A percentile compares a stretch with the other conserved stretches of the same genome.
Conservation (phyloP, 768 basidiomycete species). For the Leucocoprinus sp. region DNA sequence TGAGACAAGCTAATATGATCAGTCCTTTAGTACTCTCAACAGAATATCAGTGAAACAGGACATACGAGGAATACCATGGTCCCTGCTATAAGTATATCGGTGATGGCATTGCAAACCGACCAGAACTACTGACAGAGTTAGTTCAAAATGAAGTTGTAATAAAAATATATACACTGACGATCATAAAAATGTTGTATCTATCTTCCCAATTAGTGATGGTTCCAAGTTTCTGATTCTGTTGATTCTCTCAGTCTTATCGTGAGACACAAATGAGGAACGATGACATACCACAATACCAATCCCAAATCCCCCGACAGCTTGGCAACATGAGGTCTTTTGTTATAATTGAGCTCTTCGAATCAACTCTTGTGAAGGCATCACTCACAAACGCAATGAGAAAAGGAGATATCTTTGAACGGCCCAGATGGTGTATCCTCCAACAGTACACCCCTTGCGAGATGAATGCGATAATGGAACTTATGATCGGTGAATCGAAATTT, state of each 20-base stretch:
- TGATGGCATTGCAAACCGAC: slow-evolving; percentile 4
- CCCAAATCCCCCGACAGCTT: slow-evolving; percentile 6
- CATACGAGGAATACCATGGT: slow-evolving; percentile 6
- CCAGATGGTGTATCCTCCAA: slow-evolving; percentile 9
- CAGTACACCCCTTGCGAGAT: slow-evolving; percentile 11
- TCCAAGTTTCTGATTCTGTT: slow-evolving; percentile 8
- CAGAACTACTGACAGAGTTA: slow-evolving; percentile 1
- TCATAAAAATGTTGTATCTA: slow-evolving; percentile 3
- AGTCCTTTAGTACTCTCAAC: background rate
- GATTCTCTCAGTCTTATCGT: background rate
- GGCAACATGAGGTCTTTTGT: background rate
- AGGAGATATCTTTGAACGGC: slow-evolving; percentile 1
- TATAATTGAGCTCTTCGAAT: background rate
- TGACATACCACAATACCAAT: slow-evolving; percentile 10
- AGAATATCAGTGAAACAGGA: background rate
- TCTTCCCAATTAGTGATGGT: slow-evolving; percentile 3
- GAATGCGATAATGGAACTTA: slow-evolving; percentile 7
- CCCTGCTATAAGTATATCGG: slow-evolving; percentile 6
- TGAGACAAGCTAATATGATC: slow-evolving; percentile 1
- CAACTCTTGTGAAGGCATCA: background rate
- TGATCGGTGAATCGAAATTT: slow-evolving; percentile 9
- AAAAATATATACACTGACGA: background rate
- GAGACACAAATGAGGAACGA: too few species aligned
- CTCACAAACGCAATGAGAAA: slow-evolving; percentile 5
- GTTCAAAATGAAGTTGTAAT: too few species aligned